These are phyloP conservation scores for Coniella vitis DNA, from an alignment of 2,329 filamentous ascomycete genomes.

Conservation along the genomic window DNA sequence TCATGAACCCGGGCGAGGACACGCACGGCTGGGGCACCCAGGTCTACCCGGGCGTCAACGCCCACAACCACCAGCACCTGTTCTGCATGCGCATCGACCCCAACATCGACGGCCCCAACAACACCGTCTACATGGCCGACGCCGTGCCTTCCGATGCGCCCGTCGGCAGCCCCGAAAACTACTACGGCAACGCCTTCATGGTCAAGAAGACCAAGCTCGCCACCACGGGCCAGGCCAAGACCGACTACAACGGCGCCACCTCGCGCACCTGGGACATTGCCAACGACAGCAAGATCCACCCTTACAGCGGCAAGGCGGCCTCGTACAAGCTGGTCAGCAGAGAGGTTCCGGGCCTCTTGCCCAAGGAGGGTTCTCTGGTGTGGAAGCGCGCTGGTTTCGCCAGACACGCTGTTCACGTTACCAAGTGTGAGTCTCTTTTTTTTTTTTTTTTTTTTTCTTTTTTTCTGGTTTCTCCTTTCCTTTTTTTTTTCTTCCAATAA, in stretches of 20 bases:
- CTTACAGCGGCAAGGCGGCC: slow-evolving; percentile 76
- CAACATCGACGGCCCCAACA: slow-evolving; percentile 77
- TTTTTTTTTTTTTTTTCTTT: too few relatives aligned
- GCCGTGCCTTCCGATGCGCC: slow-evolving; percentile 63
- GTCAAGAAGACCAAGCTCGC: slow-evolving; percentile 74
- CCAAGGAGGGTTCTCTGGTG: slow-evolving; percentile 73
- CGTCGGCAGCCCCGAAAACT: slow-evolving; percentile 75
- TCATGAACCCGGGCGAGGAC: slow-evolving; percentile 73
- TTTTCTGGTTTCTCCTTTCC: too few relatives aligned
- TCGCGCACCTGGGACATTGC: slow-evolving; percentile 85
- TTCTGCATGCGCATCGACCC: slow-evolving; percentile 87
- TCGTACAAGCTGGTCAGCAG: slow-evolving; percentile 86
- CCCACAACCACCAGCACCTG: slow-evolving; percentile 92
- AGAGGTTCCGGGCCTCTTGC: slow-evolving; percentile 71
- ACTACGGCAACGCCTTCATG: slow-evolving; percentile 85
- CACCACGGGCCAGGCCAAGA: slow-evolving; percentile 60
- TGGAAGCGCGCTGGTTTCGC: slow-evolving; percentile 90
- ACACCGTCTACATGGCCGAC: slow-evolving; percentile 81
- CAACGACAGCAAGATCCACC: slow-evolving; percentile 78
- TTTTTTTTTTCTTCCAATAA: too few relatives aligned
- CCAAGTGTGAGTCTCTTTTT: slow-evolving; percentile 68
- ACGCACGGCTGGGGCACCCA: slow-evolving; percentile 84
- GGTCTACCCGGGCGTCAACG: slow-evolving; percentile 84
- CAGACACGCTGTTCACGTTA: slow-evolving; percentile 80
- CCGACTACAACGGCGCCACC: slow-evolving; percentile 75